A percentile compares a stretch with the other conserved stretches of the same genome.
Evolutionary conservation across 345 rosid genomes (phyloP).

Genomic region (Garcia nutans): DNA sequence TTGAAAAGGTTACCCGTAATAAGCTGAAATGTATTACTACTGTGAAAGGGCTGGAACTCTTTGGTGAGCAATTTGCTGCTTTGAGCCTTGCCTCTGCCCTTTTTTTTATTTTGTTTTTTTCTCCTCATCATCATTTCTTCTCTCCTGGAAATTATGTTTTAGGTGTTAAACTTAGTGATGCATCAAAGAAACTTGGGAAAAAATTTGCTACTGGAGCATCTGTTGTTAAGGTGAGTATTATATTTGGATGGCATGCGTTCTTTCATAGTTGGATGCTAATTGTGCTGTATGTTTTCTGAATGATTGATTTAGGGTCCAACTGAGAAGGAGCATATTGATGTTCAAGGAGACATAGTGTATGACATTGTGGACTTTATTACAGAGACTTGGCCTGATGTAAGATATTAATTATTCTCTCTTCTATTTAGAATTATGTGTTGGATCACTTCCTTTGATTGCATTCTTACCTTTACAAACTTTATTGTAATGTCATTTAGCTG

Average conservation of each 20-base stretch:
- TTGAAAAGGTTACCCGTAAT: slow-evolving; percentile 87
- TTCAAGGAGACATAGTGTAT: slow-evolving; percentile 89
- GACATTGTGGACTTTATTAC: slow-evolving; percentile 60
- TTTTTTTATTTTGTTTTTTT: background rate
- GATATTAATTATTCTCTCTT: too few relatives aligned
- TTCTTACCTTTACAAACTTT: too few relatives aligned
- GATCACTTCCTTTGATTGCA: too few relatives aligned
- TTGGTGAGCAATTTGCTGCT: slow-evolving; percentile 54
- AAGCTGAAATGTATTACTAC: slow-evolving; percentile 92
- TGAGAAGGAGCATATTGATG: slow-evolving; percentile 96
- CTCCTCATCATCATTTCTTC: background rate
- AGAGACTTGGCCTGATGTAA: too few relatives aligned
- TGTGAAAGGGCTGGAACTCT: slow-evolving; percentile 87
- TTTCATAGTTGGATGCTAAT: slow-evolving; percentile 3
- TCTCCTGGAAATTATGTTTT: slow-evolving; percentile 9
- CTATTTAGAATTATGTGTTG: too few relatives aligned
- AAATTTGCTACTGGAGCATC: slow-evolving; percentile 99
- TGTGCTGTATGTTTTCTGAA: background rate
- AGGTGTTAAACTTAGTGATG: slow-evolving; percentile 93
- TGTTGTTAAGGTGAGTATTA: slow-evolving; percentile 75
- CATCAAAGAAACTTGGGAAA: slow-evolving; percentile 87
- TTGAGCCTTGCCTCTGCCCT: background rate
- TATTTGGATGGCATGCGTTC: background rate
- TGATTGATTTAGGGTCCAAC: slow-evolving; percentile 72
- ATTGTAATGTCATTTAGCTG: too few relatives aligned